Conservation (phyloP, 1,139 yeast species). For the Candida dubliniensis region DNA sequence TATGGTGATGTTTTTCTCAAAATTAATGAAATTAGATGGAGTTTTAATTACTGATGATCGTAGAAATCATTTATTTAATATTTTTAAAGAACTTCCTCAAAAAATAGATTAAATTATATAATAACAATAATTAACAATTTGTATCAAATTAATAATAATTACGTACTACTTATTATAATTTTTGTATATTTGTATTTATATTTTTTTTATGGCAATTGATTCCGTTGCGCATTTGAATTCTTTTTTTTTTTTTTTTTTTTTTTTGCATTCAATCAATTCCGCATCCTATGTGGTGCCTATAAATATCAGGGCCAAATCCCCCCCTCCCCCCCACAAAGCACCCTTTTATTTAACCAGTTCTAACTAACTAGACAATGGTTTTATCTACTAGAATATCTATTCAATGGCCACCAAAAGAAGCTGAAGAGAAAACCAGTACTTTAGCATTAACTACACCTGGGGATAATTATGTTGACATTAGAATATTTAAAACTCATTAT, state of each 20-base stretch:
- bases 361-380: constrained; percentile 18
- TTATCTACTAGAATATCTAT: constrained; percentile 49
- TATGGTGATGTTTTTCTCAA: constrained; percentile 35
- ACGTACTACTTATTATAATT: neutral
- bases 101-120: neutral
- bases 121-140: neutral
- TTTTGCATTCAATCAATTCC: constrained; percentile 3
- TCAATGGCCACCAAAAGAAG: constrained; percentile 50
- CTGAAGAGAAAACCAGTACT: constrained; percentile 51
- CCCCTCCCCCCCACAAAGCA: neutral
- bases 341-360: neutral
- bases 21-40: constrained; percentile 44
- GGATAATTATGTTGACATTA: constrained; percentile 47
- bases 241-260: no score
- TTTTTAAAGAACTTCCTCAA: neutral
- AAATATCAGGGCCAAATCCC: neutral
- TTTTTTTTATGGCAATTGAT: constrained; percentile 3
- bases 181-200: neutral
- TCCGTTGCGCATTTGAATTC: no score
- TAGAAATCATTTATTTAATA: neutral
- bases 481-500: constrained; percentile 26
- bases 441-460: constrained; percentile 50
- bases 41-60: constrained; percentile 17
- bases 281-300: neutral
- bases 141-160: neutral